Base-by-base conservation (phyloP, 2,329 filamentous ascomycete genomes). In the Penicillium corylophilum region DNA sequence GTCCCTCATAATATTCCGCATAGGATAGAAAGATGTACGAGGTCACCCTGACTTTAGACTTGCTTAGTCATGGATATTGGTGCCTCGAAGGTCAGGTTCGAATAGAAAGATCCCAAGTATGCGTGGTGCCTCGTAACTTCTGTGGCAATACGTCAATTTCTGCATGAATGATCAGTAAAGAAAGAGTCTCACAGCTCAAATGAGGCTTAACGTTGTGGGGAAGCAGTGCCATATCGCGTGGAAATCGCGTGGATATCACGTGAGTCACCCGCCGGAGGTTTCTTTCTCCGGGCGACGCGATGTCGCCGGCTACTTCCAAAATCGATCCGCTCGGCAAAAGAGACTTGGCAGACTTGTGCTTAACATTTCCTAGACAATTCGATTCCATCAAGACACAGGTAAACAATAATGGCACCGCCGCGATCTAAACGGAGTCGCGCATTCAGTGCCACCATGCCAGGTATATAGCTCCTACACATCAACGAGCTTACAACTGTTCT, bases 251-350 rank as follows among this genome's bases (percentile, higher is more conserved):
- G 12, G 12, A 26, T 26, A 26, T 26, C 53, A 55, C 53, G 53
- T 55, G 53, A 39, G 23, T 12, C 7, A 24, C 20, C 24, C 15
- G 1, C 20, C 57, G 57, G 57, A 59, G 46, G 45, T 60, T 49
- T 55, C 51, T 56, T 57, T 48, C 35, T 60, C 57, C 57, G 54
- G 26, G 38, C 28, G 13, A 10, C 29, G n/a, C 35, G 1, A 20
- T 42, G 40, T 28, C 31, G 31, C 31, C n/a, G n/a, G 8, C 5
- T 9, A 9, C n/a, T 8, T 8, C 8, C 28, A 29, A 35, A 16
- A 18, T 31, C 2, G 6, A 16, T 8, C n/a, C 3, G n/a, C 7
- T 35, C n/a, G 31, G 31, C 31, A n/a, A 33, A 33, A 16, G 15
- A n/a, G 31, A 35, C n/a, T 35, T 16, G 15, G n/a, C 15, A 16